Conservation (phyloP, 306 rosid genomes). For the Carpinus fangiana region DNA sequence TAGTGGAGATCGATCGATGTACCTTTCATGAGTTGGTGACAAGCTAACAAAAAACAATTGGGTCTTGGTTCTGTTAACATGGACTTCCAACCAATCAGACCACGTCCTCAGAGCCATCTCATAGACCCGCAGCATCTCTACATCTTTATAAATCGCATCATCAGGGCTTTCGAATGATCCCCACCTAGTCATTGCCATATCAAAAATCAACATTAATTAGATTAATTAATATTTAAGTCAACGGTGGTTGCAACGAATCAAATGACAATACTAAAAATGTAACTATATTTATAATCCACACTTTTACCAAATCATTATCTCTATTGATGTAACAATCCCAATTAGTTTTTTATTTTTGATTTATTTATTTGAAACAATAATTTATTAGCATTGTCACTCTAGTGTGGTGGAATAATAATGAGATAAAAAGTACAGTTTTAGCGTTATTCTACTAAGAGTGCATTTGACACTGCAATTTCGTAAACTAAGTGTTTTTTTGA, state of each 20-base stretch:
- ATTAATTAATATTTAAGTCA: background rate
- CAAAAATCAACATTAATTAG: background rate
- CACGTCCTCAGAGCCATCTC: conserved; percentile 89
- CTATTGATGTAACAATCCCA: too few species aligned
- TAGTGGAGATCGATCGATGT: background rate
- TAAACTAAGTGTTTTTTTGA: too few species aligned
- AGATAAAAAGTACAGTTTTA: too few species aligned
- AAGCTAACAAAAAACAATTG: conserved; percentile 72
- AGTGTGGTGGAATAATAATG: too few species aligned
- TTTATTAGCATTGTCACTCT: too few species aligned
- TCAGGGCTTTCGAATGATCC: conserved; percentile 68
- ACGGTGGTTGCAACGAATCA: conserved; percentile 4
- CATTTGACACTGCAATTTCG: too few species aligned
- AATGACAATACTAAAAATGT: background rate
- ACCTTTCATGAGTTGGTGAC: conserved; percentile 97
- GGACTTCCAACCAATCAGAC: conserved; percentile 96
- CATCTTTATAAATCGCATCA: conserved; percentile 49
- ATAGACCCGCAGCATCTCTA: conserved; percentile 64
- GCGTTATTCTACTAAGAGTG: too few species aligned
- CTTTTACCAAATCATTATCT: too few species aligned
- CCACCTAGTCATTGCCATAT: conserved; percentile 54
- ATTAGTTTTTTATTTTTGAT: too few species aligned
- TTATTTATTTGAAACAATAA: too few species aligned
- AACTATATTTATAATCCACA: too few species aligned
- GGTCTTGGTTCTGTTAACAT: conserved; percentile 69